phyloP scores from a whole-genome alignment of 2,329 filamentous ascomycete genomes.

The Sporothrix dimorphospora region DNA sequence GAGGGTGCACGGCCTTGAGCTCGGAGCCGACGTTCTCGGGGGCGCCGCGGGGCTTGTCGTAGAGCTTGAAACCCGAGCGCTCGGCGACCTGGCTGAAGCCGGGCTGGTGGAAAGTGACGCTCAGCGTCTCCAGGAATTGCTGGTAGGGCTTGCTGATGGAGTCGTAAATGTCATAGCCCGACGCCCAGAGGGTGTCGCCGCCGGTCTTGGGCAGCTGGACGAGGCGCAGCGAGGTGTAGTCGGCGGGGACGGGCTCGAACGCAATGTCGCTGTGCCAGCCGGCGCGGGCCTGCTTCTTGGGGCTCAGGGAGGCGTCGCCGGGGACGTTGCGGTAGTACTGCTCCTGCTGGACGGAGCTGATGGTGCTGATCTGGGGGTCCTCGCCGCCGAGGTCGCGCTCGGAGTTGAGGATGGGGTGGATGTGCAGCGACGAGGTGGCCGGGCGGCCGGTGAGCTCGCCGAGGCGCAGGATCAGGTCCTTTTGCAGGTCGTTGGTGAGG shows the following conservation, averaged over 20 bases:
- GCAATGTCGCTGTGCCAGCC: constrained; percentile 55
- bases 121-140: constrained; percentile 61
- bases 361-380: constrained; percentile 62
- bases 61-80: constrained; percentile 49
- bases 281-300: constrained; percentile 33
- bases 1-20: constrained; percentile 56
- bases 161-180: constrained; percentile 54
- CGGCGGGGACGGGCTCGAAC: constrained; percentile 57
- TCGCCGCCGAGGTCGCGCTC: constrained; percentile 54
- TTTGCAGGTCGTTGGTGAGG: constrained; percentile 61
- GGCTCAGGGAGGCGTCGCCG: constrained; percentile 36
- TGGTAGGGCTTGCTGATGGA: constrained; percentile 52
- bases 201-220: constrained; percentile 30
- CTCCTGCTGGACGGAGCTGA: constrained; percentile 55
- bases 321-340: constrained; percentile 42
- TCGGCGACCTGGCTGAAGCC: constrained; percentile 54
- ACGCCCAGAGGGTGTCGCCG: constrained; percentile 49
- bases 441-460: constrained; percentile 65
- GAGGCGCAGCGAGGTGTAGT: constrained; percentile 58
- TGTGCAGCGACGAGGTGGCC: constrained; percentile 59
- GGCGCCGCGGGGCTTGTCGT: constrained; percentile 51
- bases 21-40: constrained; percentile 55
- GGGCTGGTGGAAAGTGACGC: constrained; percentile 56
- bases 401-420: constrained; percentile 62
- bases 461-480: constrained; percentile 60